phyloP scores from a whole-genome alignment of 768 basidiomycete species.

The Termitomyces heimii region DNA sequence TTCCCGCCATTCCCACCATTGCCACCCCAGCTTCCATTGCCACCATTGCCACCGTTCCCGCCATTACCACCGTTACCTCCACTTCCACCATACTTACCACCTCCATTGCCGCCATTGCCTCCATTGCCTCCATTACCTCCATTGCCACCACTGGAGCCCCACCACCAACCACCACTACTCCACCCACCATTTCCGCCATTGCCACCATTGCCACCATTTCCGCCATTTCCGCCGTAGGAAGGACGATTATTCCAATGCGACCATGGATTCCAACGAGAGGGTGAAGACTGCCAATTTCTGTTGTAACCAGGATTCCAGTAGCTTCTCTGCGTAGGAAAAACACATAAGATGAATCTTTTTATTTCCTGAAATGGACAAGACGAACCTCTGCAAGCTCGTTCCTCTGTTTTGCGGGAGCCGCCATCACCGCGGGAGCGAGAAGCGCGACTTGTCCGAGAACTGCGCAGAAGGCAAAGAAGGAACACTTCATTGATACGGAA shows the following conservation, averaged over 20 bases:
- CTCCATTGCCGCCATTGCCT: background rate
- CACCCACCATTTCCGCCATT: background rate
- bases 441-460: background rate
- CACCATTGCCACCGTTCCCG: background rate
- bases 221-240: background rate
- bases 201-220: background rate
- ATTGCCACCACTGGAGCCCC: background rate
- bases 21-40: background rate
- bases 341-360: background rate
- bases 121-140: background rate
- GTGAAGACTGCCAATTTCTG: background rate
- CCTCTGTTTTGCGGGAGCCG: background rate
- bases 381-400: conserved; percentile 2
- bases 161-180: background rate
- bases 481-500: background rate
- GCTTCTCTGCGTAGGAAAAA: background rate
- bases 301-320: background rate
- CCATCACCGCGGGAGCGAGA: background rate
- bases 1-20: background rate
- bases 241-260: background rate
- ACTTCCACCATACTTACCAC: background rate
- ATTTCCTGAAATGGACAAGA: background rate
- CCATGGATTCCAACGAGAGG: conserved; percentile 7
- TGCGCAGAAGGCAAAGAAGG: background rate
- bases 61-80: background rate